Evolutionary conservation across 257 asterid genomes (phyloP).

Genomic region (Lantana camara): DNA sequence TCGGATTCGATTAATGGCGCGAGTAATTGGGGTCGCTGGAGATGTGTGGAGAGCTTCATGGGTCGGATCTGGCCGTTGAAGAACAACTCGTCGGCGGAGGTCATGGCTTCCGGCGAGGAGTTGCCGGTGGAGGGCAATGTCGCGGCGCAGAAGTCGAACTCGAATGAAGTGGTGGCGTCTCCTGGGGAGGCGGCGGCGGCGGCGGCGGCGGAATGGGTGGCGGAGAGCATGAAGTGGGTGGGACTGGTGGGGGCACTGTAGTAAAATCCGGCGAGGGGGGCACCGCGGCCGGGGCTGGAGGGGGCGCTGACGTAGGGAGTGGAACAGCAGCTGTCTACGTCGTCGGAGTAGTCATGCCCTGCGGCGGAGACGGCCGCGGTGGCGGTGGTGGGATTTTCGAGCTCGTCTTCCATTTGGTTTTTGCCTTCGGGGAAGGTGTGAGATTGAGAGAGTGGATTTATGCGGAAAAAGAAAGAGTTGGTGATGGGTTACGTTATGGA

Average conservation of each 20-base stretch:
- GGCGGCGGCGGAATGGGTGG: constrained; percentile 5
- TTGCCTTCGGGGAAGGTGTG: constrained; percentile 17
- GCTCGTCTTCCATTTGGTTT: constrained; percentile 41
- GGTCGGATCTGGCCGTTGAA: constrained; percentile 88
- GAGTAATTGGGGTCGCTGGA: constrained; percentile 48
- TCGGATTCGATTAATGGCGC: constrained; percentile 52
- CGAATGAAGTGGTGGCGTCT: constrained; percentile 40
- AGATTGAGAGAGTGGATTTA: constrained; percentile 1
- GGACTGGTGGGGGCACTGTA: constrained; percentile 87
- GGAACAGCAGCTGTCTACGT: constrained; percentile 61
- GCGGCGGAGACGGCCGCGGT: too few relatives aligned
- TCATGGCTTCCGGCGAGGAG: constrained; percentile 48
- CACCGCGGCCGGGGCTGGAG: constrained; percentile 63
- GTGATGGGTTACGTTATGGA: constrained; percentile 15
- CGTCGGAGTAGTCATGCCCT: constrained; percentile 39
- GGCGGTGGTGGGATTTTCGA: constrained; percentile 38
- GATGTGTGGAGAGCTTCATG: constrained; percentile 62
- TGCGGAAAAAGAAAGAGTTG: constrained; percentile 20
- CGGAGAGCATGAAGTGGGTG: constrained; percentile 59
- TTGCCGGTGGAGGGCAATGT: constrained; percentile 34
- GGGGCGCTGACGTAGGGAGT: constrained; percentile 86
- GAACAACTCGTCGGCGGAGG: constrained; percentile 79
- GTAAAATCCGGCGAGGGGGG: constrained; percentile 48
- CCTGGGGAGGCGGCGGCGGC: constrained; percentile 26
- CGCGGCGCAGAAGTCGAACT: constrained; percentile 59